Percentiles rank a stretch among this genome's conserved stretches.
These are phyloP conservation scores for Tetrapisispora taiwanensis DNA, from an alignment of 805 yeast genomes.

Conservation along the genomic window DNA sequence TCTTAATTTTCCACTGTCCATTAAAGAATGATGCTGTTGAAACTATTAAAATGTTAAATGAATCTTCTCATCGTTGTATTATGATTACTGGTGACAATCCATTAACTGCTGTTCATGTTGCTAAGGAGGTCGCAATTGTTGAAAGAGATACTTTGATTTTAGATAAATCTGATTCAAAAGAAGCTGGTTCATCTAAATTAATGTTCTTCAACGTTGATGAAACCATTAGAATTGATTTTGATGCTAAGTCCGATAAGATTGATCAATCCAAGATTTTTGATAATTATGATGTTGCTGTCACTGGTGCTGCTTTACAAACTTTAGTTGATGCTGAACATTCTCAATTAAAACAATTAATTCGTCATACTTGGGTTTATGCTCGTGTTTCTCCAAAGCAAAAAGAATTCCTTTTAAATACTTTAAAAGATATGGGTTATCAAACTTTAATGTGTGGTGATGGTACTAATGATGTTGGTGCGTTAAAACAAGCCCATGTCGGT, in stretches of 20 bases:
- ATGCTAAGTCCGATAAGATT: conserved; percentile 37
- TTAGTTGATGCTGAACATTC: conserved; percentile 45
- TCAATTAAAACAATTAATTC: conserved; percentile 63
- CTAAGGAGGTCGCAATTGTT: conserved; percentile 82
- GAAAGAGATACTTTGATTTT: conserved; percentile 75
- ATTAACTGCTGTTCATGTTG: conserved; percentile 95
- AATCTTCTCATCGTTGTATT: conserved; percentile 87
- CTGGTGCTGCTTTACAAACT: conserved; percentile 78
- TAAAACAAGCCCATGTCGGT: conserved; percentile 97
- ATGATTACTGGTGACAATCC: conserved; percentile 99
- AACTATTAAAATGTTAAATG: conserved; percentile 84
- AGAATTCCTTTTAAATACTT: conserved; percentile 75
- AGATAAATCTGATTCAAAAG: conserved; percentile 58
- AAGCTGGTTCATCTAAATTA: conserved; percentile 32
- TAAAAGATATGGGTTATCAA: conserved; percentile 80
- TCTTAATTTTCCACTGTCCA: conserved; percentile 95
- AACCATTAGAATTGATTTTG: conserved; percentile 56
- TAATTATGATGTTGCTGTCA: conserved; percentile 76
- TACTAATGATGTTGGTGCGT: conserved; percentile 98
- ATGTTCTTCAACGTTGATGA: conserved; percentile 84
- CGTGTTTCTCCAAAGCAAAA: conserved; percentile 95
- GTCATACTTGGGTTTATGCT: conserved; percentile 94
- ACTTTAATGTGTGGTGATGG: conserved; percentile 99
- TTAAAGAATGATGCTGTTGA: conserved; percentile 87
- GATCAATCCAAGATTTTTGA: conserved; percentile 40